Evolutionary conservation across 768 basidiomycete genomes (phyloP), one percentile per base, ranked within the genome.

Genomic region (Trametes punicea): DNA sequence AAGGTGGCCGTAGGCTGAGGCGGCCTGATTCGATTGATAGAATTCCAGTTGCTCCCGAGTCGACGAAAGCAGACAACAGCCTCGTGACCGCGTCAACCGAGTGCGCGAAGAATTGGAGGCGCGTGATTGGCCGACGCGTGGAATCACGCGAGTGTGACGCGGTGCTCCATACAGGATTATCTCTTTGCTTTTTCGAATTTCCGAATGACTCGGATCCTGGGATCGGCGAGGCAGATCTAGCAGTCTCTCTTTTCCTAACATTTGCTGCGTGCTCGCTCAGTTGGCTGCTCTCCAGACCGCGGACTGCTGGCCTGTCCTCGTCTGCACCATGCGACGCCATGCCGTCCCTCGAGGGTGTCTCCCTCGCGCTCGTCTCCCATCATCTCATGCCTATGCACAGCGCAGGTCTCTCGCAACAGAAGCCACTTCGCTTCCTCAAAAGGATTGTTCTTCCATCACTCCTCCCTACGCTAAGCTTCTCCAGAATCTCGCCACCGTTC

Each of bases 381-480:
- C 29, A 7, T 1, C 49, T 15, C 23, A 26, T 31, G 36, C 46
- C 58, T 18, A 44, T 15, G 40, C 30, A 20, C 57, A 38, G 47
- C 50, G 44, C 42, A 55, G 58, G 49, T 60, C 53, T 21, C 60
- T 81, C 25, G 76, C 76, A 27, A 77, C 76, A 20, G 44, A 54
- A 2, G 71, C 76, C 61, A 69, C 76, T 1, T 57, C 73, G 9
- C 62, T 75, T 10, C 69, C 74, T 13, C 74, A 79, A 55, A 85
- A 83, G 67, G 79, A 85, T 67, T 87, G 84, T 64, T 70, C 73
- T 16, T 79, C 87, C 4, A 90, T 97, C 62, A 93, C 86, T 13
- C 96, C 95, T 18, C 92, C 93, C 11, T 98, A 97, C 72, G 58
- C 79, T 2, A 70, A 72, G 36, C 77, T 98, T 33, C 77, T 90